Percentiles rank a stretch among this genome's conserved stretches.
Conservation (phyloP, 139 green algal species). For the Chlamydomonas sphaeroides region DNA sequence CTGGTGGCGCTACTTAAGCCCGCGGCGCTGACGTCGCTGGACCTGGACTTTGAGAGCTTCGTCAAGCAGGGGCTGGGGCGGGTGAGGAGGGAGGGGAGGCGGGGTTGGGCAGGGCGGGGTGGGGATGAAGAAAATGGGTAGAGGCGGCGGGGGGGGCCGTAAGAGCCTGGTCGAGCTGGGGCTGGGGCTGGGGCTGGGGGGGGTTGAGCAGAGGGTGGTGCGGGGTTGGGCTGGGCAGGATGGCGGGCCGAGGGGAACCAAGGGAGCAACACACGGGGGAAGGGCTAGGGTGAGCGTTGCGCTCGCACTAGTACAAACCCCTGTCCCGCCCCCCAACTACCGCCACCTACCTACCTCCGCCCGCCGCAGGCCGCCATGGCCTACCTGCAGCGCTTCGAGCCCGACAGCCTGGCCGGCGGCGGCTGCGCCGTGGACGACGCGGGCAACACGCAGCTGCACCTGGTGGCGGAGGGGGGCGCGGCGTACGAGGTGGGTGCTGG, state of each 20-base stretch:
- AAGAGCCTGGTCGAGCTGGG: too few species aligned
- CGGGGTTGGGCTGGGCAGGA: too few species aligned
- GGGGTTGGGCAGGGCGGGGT: too few species aligned
- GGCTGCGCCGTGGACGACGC: conserved; percentile 41
- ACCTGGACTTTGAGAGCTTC: conserved; percentile 29
- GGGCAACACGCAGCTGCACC: conserved; percentile 58
- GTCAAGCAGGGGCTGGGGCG: conserved; percentile 10
- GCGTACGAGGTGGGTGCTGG: neutral
- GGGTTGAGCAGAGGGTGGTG: too few species aligned
- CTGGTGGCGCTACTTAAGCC: conserved; percentile 31
- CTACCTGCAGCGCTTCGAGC: conserved; percentile 11
- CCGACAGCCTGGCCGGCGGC: conserved; percentile 1
- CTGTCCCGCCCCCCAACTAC: too few species aligned
- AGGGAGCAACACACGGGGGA: too few species aligned
- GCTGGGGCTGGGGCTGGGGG: too few species aligned
- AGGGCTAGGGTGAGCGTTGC: too few species aligned
- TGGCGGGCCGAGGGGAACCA: too few species aligned
- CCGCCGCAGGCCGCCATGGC: conserved; percentile 19
- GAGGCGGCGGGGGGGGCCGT: too few species aligned
- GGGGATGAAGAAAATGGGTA: too few species aligned
- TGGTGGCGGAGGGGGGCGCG: conserved; percentile 34
- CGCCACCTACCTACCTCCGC: neutral
- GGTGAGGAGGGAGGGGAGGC: neutral
- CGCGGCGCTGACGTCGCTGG: conserved; percentile 23
- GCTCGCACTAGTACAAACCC: too few species aligned